These are phyloP conservation scores for Talaromyces thailandensis DNA, from an alignment of 495 filamentous ascomycete genomes.

Conservation along the genomic window DNA sequence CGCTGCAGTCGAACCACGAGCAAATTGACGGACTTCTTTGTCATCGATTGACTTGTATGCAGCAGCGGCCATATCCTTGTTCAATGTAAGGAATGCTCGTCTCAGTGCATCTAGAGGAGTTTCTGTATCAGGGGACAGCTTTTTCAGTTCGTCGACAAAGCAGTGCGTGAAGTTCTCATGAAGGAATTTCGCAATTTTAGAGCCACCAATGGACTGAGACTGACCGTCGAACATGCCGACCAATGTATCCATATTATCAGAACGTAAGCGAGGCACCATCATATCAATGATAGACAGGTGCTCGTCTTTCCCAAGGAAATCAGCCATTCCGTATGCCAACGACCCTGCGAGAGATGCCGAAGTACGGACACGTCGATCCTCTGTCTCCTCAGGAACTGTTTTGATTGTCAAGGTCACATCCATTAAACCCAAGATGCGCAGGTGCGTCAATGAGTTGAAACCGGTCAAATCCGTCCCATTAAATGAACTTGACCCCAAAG, in stretches of 20 bases:
- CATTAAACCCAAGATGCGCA: conserved; percentile 90
- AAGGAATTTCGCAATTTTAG: conserved; percentile 90
- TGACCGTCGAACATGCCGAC: conserved; percentile 95
- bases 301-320: conserved; percentile 86
- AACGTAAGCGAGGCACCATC: conserved; percentile 86
- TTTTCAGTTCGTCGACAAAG: conserved; percentile 74
- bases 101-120: conserved; percentile 75
- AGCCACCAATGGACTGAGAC: conserved; percentile 72
- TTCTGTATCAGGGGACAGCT: conserved; percentile 44
- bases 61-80: conserved; percentile 85
- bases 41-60: conserved; percentile 77
- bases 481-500: conserved; percentile 31
- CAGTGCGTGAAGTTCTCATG: conserved; percentile 87
- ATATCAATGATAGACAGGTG: conserved; percentile 97
- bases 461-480: conserved; percentile 76
- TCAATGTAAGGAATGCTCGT: conserved; percentile 77
- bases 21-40: conserved; percentile 49
- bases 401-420: conserved; percentile 93
- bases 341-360: conserved; percentile 84
- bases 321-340: conserved; percentile 95
- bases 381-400: conserved; percentile 86
- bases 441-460: conserved; percentile 76
- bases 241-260: conserved; percentile 82
- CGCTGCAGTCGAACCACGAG: conserved; percentile 60
- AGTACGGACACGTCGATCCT: conserved; percentile 90